These are phyloP conservation scores for Trapa bicornis DNA, from an alignment of 345 rosid species.

Conservation along the genomic window DNA sequence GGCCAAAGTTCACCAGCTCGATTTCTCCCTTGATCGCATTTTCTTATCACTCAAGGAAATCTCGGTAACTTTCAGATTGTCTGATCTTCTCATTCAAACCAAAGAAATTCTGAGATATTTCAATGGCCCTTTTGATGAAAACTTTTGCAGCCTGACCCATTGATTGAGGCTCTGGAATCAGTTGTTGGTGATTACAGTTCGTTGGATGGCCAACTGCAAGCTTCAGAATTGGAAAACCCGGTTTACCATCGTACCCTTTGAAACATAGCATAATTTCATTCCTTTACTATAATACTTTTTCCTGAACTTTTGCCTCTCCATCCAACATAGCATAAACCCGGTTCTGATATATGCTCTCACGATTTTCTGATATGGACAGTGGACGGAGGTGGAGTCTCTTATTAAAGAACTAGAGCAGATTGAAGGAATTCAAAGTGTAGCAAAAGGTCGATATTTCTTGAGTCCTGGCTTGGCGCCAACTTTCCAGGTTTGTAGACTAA, in stretches of 20 bases:
- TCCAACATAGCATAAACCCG: background rate
- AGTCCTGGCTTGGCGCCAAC: slow-evolving; percentile 96
- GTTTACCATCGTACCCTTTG: slow-evolving; percentile 20
- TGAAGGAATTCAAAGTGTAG: slow-evolving; percentile 65
- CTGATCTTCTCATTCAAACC: background rate
- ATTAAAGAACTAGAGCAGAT: slow-evolving; percentile 62
- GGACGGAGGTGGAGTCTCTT: slow-evolving; percentile 87
- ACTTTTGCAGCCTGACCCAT: slow-evolving; percentile 67
- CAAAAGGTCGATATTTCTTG: slow-evolving; percentile 79
- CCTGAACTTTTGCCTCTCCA: background rate
- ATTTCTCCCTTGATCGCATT: slow-evolving; percentile 71
- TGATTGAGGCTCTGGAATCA: slow-evolving; percentile 62
- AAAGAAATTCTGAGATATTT: background rate
- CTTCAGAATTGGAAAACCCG: slow-evolving; percentile 61
- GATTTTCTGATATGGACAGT: slow-evolving; percentile 28
- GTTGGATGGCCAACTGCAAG: slow-evolving; percentile 51
- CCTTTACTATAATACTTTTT: background rate
- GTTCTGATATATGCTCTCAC: background rate
- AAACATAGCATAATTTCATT: slow-evolving; percentile 5
- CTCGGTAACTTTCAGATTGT: slow-evolving; percentile 25
- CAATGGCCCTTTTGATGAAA: background rate
- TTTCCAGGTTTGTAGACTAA: slow-evolving; percentile 49
- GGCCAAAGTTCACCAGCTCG: slow-evolving; percentile 88
- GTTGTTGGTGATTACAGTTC: slow-evolving; percentile 54
- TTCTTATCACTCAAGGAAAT: slow-evolving; percentile 81